Percentiles rank a stretch among this genome's conserved stretches.
These are phyloP conservation scores for Lagenidium giganteum DNA, from an alignment of 352 stramenopile species.

Conservation along the genomic window DNA sequence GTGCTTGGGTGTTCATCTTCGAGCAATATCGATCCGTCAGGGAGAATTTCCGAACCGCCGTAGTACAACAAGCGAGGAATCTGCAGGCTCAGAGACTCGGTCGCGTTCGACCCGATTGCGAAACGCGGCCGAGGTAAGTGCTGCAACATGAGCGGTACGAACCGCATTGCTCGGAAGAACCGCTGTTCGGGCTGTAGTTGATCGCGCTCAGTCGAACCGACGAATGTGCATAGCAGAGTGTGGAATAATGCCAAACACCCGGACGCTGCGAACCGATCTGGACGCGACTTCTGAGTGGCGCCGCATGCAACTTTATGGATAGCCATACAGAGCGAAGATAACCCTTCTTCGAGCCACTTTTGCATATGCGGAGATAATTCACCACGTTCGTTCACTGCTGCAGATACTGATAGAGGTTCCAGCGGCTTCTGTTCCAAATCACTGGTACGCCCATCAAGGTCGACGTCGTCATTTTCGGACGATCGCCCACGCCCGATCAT, in stretches of 20 bases:
- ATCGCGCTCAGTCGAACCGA: slow-evolving; percentile 49
- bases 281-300: slow-evolving; percentile 78
- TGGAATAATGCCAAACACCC: slow-evolving; percentile 77
- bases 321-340: slow-evolving; percentile 79
- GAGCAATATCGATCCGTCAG: slow-evolving; percentile 59
- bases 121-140: slow-evolving; percentile 30
- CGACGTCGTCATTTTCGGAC: slow-evolving; percentile 13
- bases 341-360: slow-evolving; percentile 59
- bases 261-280: slow-evolving; percentile 72
- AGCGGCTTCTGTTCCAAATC: slow-evolving; percentile 14
- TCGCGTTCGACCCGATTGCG: slow-evolving; percentile 18
- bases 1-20: slow-evolving; percentile 77
- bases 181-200: slow-evolving; percentile 57
- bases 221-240: slow-evolving; percentile 71
- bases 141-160: slow-evolving; percentile 67
- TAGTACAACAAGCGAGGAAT: slow-evolving; percentile 67
- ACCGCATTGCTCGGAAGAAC: slow-evolving; percentile 68
- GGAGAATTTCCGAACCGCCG: slow-evolving; percentile 62
- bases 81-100: slow-evolving; percentile 24
- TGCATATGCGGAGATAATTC: slow-evolving; percentile 22
- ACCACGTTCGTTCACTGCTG: background rate
- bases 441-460: slow-evolving; percentile 5
- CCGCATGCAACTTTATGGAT: slow-evolving; percentile 81
- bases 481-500: slow-evolving; percentile 7
- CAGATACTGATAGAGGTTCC: slow-evolving; percentile 1